Conservation (phyloP, 1,284 basidiomycete species). For the Pterula multifida region DNA sequence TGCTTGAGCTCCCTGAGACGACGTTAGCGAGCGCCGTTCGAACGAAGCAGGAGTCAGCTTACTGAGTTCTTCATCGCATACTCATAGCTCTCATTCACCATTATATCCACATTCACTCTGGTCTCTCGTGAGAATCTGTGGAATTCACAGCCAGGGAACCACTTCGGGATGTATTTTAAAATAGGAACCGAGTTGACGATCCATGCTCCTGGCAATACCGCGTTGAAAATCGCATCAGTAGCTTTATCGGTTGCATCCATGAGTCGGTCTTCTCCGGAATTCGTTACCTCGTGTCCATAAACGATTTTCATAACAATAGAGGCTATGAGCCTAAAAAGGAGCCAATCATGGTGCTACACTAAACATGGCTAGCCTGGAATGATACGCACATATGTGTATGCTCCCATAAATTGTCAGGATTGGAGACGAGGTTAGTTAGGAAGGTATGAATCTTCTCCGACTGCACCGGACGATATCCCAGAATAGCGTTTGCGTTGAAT, state of each 20-base stretch:
- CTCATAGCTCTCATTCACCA: not conserved
- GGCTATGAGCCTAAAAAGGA: slow-evolving; percentile 1
- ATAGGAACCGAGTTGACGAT: slow-evolving; percentile 10
- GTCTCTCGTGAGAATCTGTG: slow-evolving; percentile 12
- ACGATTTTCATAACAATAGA: slow-evolving; percentile 8
- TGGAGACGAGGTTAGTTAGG: slow-evolving; percentile 4
- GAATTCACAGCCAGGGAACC: slow-evolving; percentile 20
- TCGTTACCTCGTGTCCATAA: not conserved
- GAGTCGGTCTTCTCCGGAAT: slow-evolving; percentile 10
- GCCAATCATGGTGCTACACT: not conserved
- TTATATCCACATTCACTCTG: slow-evolving; percentile 8
- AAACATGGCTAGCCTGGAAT: not conserved
- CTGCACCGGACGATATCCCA: not conserved
- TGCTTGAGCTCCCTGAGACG: not conserved
- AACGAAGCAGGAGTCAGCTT: not conserved
- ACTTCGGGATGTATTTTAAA: slow-evolving; percentile 15
- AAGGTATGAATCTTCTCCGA: not conserved
- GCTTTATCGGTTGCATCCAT: slow-evolving; percentile 9
- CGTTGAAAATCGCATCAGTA: slow-evolving; percentile 9
- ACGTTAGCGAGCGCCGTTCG: not conserved
- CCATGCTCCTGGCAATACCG: slow-evolving; percentile 11
- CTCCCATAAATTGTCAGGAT: slow-evolving; percentile 5
- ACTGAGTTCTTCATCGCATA: not conserved
- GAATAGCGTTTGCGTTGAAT: slow-evolving; percentile 3
- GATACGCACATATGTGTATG: slow-evolving; percentile 6